Evolutionary conservation across 2,329 filamentous ascomycete species (phyloP), one percentile per base, ranked within the genome.

Genomic region (Fusarium sp.): DNA sequence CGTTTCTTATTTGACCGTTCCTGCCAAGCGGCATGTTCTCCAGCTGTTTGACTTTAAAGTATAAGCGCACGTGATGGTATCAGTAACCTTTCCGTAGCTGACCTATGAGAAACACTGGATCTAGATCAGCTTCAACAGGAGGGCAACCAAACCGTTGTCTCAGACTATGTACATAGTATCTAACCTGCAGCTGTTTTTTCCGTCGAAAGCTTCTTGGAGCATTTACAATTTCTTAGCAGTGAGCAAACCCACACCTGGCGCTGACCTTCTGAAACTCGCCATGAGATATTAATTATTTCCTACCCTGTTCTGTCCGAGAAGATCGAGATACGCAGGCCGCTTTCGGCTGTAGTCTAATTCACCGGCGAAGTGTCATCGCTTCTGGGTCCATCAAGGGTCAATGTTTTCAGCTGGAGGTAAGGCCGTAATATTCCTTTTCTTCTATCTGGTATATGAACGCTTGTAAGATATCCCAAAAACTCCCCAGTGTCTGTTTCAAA

Each of bases 321-420:
- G 53, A 49, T 25, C 46, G 30, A 48, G 43, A 66, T 69, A 57
- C 30, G 48, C 34, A 55, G 37, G 48, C 40, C 23, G 23, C 23
- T 25, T 25, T 25, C 23, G 23, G 23, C 23, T 27, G 50, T 49
- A 27, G 30, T 20, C 43, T 23, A 20, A 54, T 21, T 40, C 53
- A 70, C 56, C 56, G 53, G 59, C 7, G 25, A 37, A 51, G 66
- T 67, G 18, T 49, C 61, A 70, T 57, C 25, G 45, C 25, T 28
- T 34, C 66, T 63, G 66, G 62, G 23, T 57, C 66, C 27, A 23
- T 32, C 43, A 13, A 41, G 20, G 37, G 58, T 34, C 32, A 46
- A 32, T 28, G 25, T 23, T 23, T 7, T 40, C 14, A 63, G 16
- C 23, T 27, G 4, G 37, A 21, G 34, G 41, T 20, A 45, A 48